Evolutionary conservation across 23 red algal genomes (phyloP), one percentile per base, ranked within the genome.

Genomic region (Chondrus crispus): DNA sequence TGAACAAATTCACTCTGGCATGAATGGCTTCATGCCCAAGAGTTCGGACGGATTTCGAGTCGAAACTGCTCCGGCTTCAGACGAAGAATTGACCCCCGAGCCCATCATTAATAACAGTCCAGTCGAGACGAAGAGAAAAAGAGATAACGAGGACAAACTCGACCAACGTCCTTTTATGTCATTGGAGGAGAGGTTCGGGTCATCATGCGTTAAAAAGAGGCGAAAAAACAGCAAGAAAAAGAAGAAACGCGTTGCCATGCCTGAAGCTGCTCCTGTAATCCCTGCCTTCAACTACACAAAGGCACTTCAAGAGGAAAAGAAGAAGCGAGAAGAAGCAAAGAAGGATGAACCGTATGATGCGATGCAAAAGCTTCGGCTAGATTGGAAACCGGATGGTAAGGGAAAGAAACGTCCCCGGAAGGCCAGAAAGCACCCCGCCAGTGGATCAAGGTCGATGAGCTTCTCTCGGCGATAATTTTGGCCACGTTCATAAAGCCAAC

Each of bases 361-460:
- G 38, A 71, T 85, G 77, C 28, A 64, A 54, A 84, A 74, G 44
- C 36, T 83, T 16, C 13, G 68, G 7, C 24, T 33, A n/a, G 64
- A 93, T 32, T 77, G 89, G 78, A 73, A 84, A 38, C 9, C 10
- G 45, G 78, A 93, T 48, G 36, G 5, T 12, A 72, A 36, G 24
- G 35, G 18, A 18, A 11, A 55, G 50, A 30, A 18, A 18, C 60
- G 60, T 1, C 26, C 1, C 5, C 57, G 35, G 18, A 76, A 46
- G 62, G 68, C 57, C 3, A 89, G 44, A 33, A 89, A 89, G 70
- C 46, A 70, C 57, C 46, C 47, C 24, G 39, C 41, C 28, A 68
- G 85, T 42, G 40, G 71, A 45, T 68, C 39, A 26, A 38, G 42
- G 68, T 89, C 85, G 19, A 89, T 89, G 85, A 89, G 70, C 43